Conservation (phyloP, 768 basidiomycete species). For the Suillus subluteus region DNA sequence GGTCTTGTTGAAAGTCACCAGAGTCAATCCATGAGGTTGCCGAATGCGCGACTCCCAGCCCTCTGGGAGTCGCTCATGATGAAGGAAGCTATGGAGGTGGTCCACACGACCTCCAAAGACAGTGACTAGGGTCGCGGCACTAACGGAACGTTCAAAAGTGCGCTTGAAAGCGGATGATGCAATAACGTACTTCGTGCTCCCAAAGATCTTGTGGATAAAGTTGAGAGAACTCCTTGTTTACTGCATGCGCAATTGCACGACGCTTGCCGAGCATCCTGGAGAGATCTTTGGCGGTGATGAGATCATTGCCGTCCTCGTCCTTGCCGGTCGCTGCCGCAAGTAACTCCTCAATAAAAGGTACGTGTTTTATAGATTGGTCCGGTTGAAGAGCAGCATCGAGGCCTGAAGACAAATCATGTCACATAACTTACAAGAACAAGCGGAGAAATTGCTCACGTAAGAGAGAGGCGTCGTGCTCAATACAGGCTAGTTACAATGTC, state of each 20-base stretch:
- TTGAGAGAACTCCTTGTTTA: constrained; percentile 62
- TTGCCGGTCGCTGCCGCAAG: constrained; percentile 64
- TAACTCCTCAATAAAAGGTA: constrained; percentile 59
- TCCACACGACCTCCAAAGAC: constrained; percentile 68
- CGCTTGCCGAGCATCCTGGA: constrained; percentile 61
- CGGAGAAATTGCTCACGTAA: constrained; percentile 27
- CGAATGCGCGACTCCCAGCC: constrained; percentile 70
- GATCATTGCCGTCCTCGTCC: constrained; percentile 43
- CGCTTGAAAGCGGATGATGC: not conserved
- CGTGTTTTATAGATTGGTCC: constrained; percentile 56
- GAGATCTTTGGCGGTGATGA: constrained; percentile 63
- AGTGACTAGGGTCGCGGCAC: constrained; percentile 67
- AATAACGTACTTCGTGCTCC: constrained; percentile 63
- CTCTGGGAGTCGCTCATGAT: constrained; percentile 70
- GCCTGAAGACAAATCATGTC: constrained; percentile 42
- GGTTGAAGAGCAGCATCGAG: constrained; percentile 50
- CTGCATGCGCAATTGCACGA: constrained; percentile 55
- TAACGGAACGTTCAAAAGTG: constrained; percentile 26
- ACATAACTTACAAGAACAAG: not conserved
- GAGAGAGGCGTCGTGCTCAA: constrained; percentile 39
- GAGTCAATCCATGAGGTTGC: constrained; percentile 59
- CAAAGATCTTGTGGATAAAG: constrained; percentile 63
- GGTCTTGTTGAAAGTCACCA: constrained; percentile 54
- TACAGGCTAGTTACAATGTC: constrained; percentile 22
- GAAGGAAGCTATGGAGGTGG: constrained; percentile 56